These are phyloP conservation scores for Sporothrix pallida DNA, from an alignment of 2,329 filamentous ascomycete genomes.

Conservation along the genomic window DNA sequence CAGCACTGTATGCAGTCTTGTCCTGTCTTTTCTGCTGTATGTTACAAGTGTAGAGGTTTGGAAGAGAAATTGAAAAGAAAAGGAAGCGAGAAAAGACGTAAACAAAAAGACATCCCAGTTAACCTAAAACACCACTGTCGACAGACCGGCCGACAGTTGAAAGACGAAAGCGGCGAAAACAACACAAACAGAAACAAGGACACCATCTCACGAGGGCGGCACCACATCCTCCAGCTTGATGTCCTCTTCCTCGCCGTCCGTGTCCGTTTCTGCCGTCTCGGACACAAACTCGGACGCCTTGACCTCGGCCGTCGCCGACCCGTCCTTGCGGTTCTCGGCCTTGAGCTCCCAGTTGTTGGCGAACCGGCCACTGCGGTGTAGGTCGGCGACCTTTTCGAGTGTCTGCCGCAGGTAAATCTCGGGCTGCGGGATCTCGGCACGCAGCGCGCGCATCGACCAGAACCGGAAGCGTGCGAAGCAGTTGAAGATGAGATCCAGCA, in stretches of 20 bases:
- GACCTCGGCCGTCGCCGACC: conserved; percentile 59
- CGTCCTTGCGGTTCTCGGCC: conserved; percentile 65
- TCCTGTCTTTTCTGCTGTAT: conserved; percentile 15
- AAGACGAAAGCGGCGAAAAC: neutral
- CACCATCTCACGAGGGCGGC: conserved; percentile 27
- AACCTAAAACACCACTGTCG: neutral
- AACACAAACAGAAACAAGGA: neutral
- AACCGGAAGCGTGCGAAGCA: conserved; percentile 87
- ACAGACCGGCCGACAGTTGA: conserved; percentile 4
- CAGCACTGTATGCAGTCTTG: conserved; percentile 5
- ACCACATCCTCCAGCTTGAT: conserved; percentile 82
- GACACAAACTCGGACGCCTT: conserved; percentile 52
- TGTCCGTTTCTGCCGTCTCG: conserved; percentile 56
- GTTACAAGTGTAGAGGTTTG: conserved; percentile 7
- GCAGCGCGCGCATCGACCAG: conserved; percentile 91
- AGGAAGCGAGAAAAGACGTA: neutral
- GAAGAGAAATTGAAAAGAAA: neutral
- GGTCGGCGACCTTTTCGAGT: conserved; percentile 78
- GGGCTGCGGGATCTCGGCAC: conserved; percentile 78
- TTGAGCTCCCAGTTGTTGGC: conserved; percentile 85
- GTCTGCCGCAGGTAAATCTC: conserved; percentile 91
- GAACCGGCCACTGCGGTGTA: conserved; percentile 83
- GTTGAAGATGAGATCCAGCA: conserved; percentile 82
- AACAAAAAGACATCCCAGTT: neutral
- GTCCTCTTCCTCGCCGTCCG: conserved; percentile 68